Base-by-base conservation (phyloP, 352 stramenopile species). In the Aphanomyces astaci region DNA sequence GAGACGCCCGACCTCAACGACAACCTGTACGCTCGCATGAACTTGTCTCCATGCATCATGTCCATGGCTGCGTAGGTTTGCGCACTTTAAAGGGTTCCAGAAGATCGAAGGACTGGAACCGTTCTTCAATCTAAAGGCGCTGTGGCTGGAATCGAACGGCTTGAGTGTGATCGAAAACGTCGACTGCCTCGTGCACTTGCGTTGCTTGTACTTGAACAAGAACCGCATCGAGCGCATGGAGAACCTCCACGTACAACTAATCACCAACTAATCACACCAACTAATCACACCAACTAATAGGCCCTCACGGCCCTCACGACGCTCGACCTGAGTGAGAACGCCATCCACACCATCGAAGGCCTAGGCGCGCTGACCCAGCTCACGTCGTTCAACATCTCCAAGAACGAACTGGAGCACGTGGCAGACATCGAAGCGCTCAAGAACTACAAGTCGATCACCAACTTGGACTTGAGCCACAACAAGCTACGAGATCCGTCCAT, bases 71-170 rank as follows among this genome's bases (percentile, higher is more conserved):
- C 48, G 9, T 63, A 79, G 75, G 25, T 90, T 87, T 52, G 82
- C 84, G 45, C 95, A 98, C 73, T 98, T 98, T 72, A 94, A 96
- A 53, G 94, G 93, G 10, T 98, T 97, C 66, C 87, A 89, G 64
- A 77, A 78, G 46, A 98, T 99, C 59, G 89, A 98, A 66, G 96
- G 96, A 24, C 79, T 99, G 1, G 90, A 97, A 30, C 76, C 84
- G 39, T 99, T 98, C 76, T 90, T 76, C 55, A 94, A 87, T 24
- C 78, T 98, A 55, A 98, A 97, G 72, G 86, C 90, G 46, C 76
- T 99, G n/a, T 98, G 89, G 89, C 85, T 99, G 22, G 94, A 98
- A 72, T 95, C 87, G 0, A 98, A 98, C 71, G 93, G 92, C 9
- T 80, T 98, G 32, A 76, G 72, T 22, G 87, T 76, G 70, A 89